phyloP scores from a whole-genome alignment of 2,329 filamentous ascomycete species.

The Arthrobotrys pseudoclavata region DNA sequence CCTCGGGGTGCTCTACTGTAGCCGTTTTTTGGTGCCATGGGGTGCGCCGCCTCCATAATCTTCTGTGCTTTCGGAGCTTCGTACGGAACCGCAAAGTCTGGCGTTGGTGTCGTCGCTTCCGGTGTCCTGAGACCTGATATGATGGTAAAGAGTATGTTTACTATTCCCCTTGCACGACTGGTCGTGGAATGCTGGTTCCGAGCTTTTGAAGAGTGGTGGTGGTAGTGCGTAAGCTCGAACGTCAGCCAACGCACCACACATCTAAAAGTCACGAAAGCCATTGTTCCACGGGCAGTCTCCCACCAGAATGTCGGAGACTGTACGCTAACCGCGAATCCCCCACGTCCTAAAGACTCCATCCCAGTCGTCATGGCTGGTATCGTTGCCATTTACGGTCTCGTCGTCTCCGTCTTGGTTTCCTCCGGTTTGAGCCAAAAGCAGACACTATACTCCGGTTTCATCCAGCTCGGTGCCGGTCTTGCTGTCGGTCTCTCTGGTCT shows the following conservation, averaged over 20 bases:
- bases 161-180: slow-evolving; percentile 8
- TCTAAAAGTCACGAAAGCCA: slow-evolving; percentile 5
- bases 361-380: slow-evolving; percentile 99
- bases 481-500: slow-evolving; percentile 85
- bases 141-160: slow-evolving; percentile 94
- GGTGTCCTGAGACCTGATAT: slow-evolving; percentile 97
- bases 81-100: slow-evolving; percentile 99
- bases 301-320: slow-evolving; percentile 51
- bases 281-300: slow-evolving; percentile 12
- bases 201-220: slow-evolving; percentile 7
- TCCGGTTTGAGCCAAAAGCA: slow-evolving; percentile 80
- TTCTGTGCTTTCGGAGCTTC: slow-evolving; percentile 97
- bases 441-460: slow-evolving; percentile 84
- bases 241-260: slow-evolving; percentile 30
- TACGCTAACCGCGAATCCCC: slow-evolving; percentile 36
- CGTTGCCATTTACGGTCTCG: slow-evolving; percentile 97
- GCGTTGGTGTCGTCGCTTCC: slow-evolving; percentile 98
- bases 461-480: slow-evolving; percentile 86
- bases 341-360: slow-evolving; percentile 82
- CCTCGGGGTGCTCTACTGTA: slow-evolving; percentile 47
- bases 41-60: slow-evolving; percentile 93
- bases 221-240: slow-evolving; percentile 54
- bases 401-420: slow-evolving; percentile 88
- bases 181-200: slow-evolving; percentile 15
- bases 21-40: slow-evolving; percentile 97